Conservation (phyloP, 495 filamentous ascomycete species). For the Annulohypoxylon stygium region DNA sequence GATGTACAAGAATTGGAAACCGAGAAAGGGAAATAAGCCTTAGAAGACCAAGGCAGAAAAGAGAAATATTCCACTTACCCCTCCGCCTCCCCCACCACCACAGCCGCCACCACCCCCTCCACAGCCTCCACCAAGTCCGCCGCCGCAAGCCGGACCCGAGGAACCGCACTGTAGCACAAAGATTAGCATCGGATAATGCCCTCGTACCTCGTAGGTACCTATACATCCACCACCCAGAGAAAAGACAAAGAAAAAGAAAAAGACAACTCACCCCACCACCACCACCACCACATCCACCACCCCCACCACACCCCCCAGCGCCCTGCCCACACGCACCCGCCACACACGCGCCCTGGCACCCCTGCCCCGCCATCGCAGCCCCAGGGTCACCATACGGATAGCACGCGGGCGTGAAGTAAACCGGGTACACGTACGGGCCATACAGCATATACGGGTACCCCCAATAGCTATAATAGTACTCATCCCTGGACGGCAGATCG, state of each 20-base stretch:
- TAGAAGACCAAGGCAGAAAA: no score
- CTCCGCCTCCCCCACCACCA: conserved; percentile 51
- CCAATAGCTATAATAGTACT: conserved; percentile 66
- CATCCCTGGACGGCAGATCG: conserved; percentile 61
- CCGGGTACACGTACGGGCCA: conserved; percentile 54
- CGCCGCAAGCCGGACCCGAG: conserved; percentile 51
- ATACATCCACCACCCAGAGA: no score
- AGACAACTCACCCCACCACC: conserved; percentile 57
- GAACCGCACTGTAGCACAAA: conserved; percentile 44
- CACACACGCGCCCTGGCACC: conserved; percentile 55
- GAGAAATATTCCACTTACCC: no score
- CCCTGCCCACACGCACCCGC: conserved; percentile 67
- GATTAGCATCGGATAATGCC: conserved; percentile 27
- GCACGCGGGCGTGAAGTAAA: conserved; percentile 51
- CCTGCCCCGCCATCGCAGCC: conserved; percentile 65
- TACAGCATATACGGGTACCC: conserved; percentile 63
- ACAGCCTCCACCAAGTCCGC: conserved; percentile 49
- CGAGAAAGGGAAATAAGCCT: neutral
- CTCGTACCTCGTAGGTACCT: no score
- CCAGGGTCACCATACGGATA: conserved; percentile 64
- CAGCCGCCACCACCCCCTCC: conserved; percentile 52
- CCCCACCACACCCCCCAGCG: conserved; percentile 61
- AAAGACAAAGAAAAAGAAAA: neutral
- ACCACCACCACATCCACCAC: conserved; percentile 57
- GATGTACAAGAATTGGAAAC: neutral